Evolutionary conservation across 805 yeast species (phyloP).

Genomic region (Yarrowia sp.): DNA sequence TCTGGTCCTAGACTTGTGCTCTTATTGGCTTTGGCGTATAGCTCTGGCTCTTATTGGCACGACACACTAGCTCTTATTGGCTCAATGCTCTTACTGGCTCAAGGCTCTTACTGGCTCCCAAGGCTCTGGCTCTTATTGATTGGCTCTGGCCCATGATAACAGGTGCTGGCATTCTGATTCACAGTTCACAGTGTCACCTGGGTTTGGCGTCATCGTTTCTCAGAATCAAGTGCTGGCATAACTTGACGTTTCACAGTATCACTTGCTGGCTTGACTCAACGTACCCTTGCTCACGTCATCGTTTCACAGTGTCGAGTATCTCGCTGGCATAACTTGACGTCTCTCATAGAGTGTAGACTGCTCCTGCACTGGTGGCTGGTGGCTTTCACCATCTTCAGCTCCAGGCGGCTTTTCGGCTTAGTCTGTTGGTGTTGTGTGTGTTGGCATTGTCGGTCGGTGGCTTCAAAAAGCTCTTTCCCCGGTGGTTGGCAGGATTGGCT

Average conservation of each 20-base stretch:
- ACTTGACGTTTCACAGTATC: not conserved
- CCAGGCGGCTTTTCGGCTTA: conserved; percentile 1
- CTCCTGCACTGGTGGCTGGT: conserved; percentile 5
- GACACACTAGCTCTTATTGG: not conserved
- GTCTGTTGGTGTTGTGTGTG: not conserved
- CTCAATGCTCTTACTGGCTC: not conserved
- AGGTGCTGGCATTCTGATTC: conserved; percentile 4
- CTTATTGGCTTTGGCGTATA: not conserved
- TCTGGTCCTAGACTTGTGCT: not conserved
- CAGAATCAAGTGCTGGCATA: too few relatives aligned
- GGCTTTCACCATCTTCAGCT: not conserved
- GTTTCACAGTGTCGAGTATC: conserved; percentile 3
- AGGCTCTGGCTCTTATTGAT: not conserved
- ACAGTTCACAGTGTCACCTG: conserved; percentile 6
- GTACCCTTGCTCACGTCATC: not conserved
- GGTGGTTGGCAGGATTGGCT: not conserved
- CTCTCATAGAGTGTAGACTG: not conserved
- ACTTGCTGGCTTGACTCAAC: too few relatives aligned
- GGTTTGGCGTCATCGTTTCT: too few relatives aligned
- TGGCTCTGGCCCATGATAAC: not conserved
- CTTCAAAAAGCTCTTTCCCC: not conserved
- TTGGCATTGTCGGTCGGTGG: conserved; percentile 3
- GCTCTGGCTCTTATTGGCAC: conserved; percentile 5
- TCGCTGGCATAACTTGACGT: conserved; percentile 1
- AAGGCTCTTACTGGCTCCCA: too few relatives aligned